A percentile compares a stretch with the other conserved stretches of the same genome.
These are phyloP conservation scores for Trichosporon sp. DNA, from an alignment of 1,284 basidiomycete species.

Conservation along the genomic window DNA sequence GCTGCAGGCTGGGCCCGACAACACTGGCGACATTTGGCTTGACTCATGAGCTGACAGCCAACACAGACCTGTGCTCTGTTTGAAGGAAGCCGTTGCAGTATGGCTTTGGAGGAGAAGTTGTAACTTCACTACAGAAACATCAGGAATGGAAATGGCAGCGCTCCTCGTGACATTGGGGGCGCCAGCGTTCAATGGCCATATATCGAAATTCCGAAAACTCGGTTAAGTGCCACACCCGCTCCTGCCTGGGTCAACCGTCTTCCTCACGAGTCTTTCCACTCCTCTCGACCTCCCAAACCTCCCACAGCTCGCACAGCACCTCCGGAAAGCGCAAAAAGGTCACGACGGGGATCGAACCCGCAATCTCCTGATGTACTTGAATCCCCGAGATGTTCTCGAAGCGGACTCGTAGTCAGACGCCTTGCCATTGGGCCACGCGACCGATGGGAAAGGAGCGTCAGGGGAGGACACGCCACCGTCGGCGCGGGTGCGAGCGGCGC, in stretches of 20 bases:
- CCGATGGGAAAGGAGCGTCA: neutral
- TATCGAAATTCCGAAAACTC: neutral
- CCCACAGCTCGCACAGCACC: neutral
- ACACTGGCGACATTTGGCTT: no score
- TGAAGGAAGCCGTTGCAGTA: no score
- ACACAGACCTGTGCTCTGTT: no score
- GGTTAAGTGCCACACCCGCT: neutral
- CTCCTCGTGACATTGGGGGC: no score
- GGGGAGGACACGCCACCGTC: neutral
- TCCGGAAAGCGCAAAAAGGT: neutral
- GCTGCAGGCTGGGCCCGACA: no score
- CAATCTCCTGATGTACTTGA: neutral
- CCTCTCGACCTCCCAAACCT: neutral
- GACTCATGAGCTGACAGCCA: no score
- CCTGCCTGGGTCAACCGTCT: neutral
- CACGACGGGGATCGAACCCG: neutral
- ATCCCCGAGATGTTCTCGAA: no score
- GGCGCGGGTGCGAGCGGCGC: neutral
- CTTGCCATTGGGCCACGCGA: neutral
- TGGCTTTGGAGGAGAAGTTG: no score
- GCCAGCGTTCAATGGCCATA: no score
- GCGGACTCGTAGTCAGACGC: neutral
- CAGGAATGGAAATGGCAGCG: no score
- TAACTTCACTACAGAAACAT: no score
- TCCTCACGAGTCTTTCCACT: neutral